phyloP scores from a whole-genome alignment of 148 eudicot species.

The Rhododendron ferrugineum region DNA sequence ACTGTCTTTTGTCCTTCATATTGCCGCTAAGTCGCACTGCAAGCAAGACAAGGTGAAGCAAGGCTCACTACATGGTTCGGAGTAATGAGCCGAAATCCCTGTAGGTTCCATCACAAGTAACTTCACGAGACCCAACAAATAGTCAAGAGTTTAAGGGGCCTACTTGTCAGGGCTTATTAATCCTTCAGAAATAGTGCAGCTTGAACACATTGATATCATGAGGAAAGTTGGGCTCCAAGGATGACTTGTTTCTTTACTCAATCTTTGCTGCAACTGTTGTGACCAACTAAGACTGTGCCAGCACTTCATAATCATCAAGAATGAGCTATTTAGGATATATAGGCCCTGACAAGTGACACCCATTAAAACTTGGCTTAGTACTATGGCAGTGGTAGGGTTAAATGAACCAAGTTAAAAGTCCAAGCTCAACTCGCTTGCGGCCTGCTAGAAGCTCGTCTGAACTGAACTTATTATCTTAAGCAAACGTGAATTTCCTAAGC shows the following conservation, averaged over 20 bases:
- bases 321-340: background rate
- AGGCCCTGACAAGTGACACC: background rate
- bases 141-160: background rate
- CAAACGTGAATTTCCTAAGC: background rate
- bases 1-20: background rate
- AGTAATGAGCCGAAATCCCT: background rate
- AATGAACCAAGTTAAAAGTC: background rate
- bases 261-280: background rate
- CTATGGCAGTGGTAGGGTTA: background rate
- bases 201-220: background rate
- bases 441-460: background rate
- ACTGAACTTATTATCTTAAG: background rate
- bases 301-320: background rate
- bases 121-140: background rate
- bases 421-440: background rate
- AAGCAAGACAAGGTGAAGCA: background rate
- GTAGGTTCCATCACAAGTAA: background rate
- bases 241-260: background rate
- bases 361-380: background rate
- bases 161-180: background rate
- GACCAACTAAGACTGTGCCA: background rate
- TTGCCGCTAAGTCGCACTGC: background rate
- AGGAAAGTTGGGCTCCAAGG: background rate
- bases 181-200: background rate
- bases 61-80: background rate